Evolutionary conservation across 345 rosid species (phyloP).

Genomic region (Garcia nutans): DNA sequence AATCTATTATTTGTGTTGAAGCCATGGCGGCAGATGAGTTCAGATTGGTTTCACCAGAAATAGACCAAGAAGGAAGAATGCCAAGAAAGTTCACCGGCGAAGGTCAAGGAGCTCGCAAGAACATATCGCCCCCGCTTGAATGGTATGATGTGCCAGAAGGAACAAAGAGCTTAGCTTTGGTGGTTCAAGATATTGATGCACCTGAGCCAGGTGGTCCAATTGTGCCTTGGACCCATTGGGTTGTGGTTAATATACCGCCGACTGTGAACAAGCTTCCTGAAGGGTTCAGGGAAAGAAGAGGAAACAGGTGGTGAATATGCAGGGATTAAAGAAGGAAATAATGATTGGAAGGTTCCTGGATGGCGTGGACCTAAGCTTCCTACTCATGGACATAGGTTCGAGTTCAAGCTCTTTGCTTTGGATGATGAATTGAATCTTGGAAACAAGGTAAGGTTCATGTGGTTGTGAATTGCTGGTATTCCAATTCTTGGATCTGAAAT

Average conservation of each 20-base stretch:
- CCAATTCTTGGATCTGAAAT: background rate
- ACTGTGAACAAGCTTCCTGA: slow-evolving; percentile 63
- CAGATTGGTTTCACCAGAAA: slow-evolving; percentile 53
- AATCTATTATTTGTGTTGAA: background rate
- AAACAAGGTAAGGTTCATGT: slow-evolving; percentile 57
- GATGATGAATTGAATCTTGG: slow-evolving; percentile 54
- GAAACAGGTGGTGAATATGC: slow-evolving; percentile 39
- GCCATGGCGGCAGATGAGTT: slow-evolving; percentile 54
- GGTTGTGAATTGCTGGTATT: no score
- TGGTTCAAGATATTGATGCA: slow-evolving; percentile 80
- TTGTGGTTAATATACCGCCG: slow-evolving; percentile 64
- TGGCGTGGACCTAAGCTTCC: slow-evolving; percentile 73
- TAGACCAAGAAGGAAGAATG: slow-evolving; percentile 55
- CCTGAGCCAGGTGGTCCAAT: slow-evolving; percentile 59
- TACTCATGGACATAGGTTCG: slow-evolving; percentile 56
- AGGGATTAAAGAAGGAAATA: slow-evolving; percentile 59
- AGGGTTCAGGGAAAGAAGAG: slow-evolving; percentile 62
- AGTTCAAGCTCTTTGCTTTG: slow-evolving; percentile 73
- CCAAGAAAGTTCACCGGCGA: slow-evolving; percentile 70
- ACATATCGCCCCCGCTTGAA: slow-evolving; percentile 58
- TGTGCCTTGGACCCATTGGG: slow-evolving; percentile 85
- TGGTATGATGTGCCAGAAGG: slow-evolving; percentile 80
- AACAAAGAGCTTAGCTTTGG: slow-evolving; percentile 59
- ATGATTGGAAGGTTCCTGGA: slow-evolving; percentile 70
- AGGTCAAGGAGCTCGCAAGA: slow-evolving; percentile 64